A percentile compares a stretch with the other conserved stretches of the same genome.
These are phyloP conservation scores for Cicer cuneatum DNA, from an alignment of 306 rosid genomes.

Conservation along the genomic window DNA sequence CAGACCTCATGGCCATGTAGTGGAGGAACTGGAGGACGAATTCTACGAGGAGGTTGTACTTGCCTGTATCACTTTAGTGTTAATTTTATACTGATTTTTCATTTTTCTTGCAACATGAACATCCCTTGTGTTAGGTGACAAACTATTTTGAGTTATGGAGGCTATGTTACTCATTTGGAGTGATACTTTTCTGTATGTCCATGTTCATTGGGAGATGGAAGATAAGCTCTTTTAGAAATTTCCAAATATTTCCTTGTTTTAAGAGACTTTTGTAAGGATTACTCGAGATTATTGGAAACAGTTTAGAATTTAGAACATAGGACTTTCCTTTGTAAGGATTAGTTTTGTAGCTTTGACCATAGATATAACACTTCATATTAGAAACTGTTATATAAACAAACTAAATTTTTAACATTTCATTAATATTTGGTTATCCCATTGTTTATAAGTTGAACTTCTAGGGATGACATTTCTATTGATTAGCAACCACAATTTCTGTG, in stretches of 20 bases:
- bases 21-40: slow-evolving; percentile 87
- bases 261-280: background rate
- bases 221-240: slow-evolving; percentile 31
- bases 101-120: slow-evolving; percentile 45
- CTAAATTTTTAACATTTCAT: slow-evolving; percentile 17
- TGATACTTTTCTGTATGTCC: slow-evolving; percentile 27
- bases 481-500: slow-evolving; percentile 17
- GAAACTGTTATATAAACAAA: slow-evolving; percentile 28
- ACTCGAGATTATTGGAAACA: slow-evolving; percentile 23
- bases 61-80: slow-evolving; percentile 51
- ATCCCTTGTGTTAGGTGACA: slow-evolving; percentile 35
- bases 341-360: slow-evolving; percentile 34
- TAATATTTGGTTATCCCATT: slow-evolving; percentile 34
- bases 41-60: slow-evolving; percentile 91
- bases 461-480: slow-evolving; percentile 26
- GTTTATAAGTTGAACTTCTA: slow-evolving; percentile 27
- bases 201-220: slow-evolving; percentile 23
- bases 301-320: slow-evolving; percentile 33
- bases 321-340: slow-evolving; percentile 35
- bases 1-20: slow-evolving; percentile 59
- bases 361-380: slow-evolving; percentile 34
- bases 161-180: slow-evolving; percentile 36
- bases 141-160: slow-evolving; percentile 33
- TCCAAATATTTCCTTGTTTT: slow-evolving; percentile 37
- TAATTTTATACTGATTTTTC: slow-evolving; percentile 48